Evolutionary conservation across 2,329 filamentous ascomycete genomes (phyloP).

Genomic region (Colletotrichum cuscutae): DNA sequence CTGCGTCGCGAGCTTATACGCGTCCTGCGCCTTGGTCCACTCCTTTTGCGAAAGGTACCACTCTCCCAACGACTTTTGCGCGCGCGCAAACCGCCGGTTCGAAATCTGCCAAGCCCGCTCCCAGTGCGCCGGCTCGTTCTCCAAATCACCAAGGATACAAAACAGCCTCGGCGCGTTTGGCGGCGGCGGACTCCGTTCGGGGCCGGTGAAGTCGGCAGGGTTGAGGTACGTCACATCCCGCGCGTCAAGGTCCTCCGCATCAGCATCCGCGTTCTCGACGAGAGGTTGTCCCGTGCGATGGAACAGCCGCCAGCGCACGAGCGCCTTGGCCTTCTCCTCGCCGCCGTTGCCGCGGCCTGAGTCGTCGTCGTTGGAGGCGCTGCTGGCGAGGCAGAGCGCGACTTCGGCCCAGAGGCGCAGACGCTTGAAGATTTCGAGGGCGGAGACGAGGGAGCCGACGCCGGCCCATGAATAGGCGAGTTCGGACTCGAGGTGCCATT

Average conservation of each 20-base stretch:
- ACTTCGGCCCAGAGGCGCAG: constrained; percentile 95
- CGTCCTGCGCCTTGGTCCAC: constrained; percentile 75
- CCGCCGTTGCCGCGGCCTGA: constrained; percentile 64
- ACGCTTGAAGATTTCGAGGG: constrained; percentile 94
- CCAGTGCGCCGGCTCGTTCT: constrained; percentile 79
- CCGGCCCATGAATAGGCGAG: constrained; percentile 92
- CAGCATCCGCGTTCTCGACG: constrained; percentile 46
- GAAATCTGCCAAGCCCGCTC: constrained; percentile 90
- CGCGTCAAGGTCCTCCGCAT: constrained; percentile 51
- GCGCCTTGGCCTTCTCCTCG: constrained; percentile 82
- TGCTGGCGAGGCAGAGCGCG: constrained; percentile 83
- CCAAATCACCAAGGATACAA: constrained; percentile 93
- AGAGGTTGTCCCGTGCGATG: constrained; percentile 61
- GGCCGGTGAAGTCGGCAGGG: constrained; percentile 64
- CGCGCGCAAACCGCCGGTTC: constrained; percentile 81
- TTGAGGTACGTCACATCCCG: constrained; percentile 67
- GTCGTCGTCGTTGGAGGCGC: constrained; percentile 64
- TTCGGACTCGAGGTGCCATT: constrained; percentile 96
- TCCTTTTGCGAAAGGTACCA: constrained; percentile 76
- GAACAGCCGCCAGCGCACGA: constrained; percentile 84
- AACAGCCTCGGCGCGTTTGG: constrained; percentile 87
- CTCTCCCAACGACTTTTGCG: constrained; percentile 87
- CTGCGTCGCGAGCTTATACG: constrained; percentile 80
- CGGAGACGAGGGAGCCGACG: constrained; percentile 87
- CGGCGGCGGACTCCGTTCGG: constrained; percentile 76